Evolutionary conservation across 2,329 filamentous ascomycete genomes (phyloP), one percentile per base, ranked within the genome.

Genomic region (Calonectria pseudoreteaudii): DNA sequence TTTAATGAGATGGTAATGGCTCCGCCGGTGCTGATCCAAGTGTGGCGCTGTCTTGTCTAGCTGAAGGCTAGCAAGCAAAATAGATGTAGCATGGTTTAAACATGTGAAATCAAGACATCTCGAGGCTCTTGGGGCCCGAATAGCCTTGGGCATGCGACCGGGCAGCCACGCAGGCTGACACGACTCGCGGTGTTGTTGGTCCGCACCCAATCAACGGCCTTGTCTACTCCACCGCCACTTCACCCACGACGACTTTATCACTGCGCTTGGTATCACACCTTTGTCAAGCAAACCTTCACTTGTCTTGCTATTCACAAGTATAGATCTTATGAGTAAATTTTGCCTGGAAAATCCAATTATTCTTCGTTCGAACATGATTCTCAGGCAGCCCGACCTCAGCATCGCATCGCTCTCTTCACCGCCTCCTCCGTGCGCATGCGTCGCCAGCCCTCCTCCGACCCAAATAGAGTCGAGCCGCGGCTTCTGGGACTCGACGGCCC

Each of bases 111-210:
- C 7, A n/a, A 23, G n/a, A 23, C 13, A 47, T 41, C 30, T 62
- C 26, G 56, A 23, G 13, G 2, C 3, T 13, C 20, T 60, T 36
- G 56, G 23, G 56, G 56, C 56, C 56, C 36, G 11, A 62, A 62
- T 28, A 60, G 18, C 14, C n/a, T 62, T 62, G 56, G 56, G 56
- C 56, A 41, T 11, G 36, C 56, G 36, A 62, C 56, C 23, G 36
- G 56, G 56, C 56, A 62, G 34, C 56, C 56, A 62, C 56, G 56
- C 56, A 62, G 56, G 34, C 56, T 28, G 56, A 41, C 56, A 28
- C 26, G 7, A 26, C 34, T 36, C 34, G 36, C 56, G 14, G 41
- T 26, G 36, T 28, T 62, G 56, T 38, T 60, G 11, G 56, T 13
- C 13, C 3, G 8, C 56, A 41, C 13, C 56, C 56, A 41, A 62